Conservation (phyloP, 2,329 filamentous ascomycete species). For the Claviceps capensis region DNA sequence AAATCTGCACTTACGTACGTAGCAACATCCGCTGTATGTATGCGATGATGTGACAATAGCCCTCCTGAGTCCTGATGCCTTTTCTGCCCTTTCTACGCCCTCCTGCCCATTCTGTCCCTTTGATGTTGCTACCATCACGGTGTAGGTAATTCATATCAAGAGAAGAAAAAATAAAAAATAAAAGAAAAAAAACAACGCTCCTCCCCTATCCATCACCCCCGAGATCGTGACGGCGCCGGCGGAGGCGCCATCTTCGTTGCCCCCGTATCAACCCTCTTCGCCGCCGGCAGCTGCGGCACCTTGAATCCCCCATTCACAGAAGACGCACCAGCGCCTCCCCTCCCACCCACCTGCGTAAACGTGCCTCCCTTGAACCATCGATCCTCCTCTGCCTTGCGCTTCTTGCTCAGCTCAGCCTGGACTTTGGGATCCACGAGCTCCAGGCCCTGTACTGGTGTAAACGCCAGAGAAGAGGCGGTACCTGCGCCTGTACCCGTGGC, state of each 20-base stretch:
- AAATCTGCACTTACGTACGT: too few species aligned
- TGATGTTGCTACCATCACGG: too few species aligned
- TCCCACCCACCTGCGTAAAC: slow-evolving; percentile 68
- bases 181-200: too few species aligned
- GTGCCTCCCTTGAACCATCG: slow-evolving; percentile 96
- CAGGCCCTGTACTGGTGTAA: slow-evolving; percentile 86
- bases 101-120: too few species aligned
- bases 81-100: too few species aligned
- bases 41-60: too few species aligned
- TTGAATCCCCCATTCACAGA: slow-evolving; percentile 53
- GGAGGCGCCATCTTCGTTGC: slow-evolving; percentile 23
- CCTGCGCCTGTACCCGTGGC: slow-evolving; percentile 61
- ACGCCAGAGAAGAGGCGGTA: slow-evolving; percentile 77
- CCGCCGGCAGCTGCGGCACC: slow-evolving; percentile 59
- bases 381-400: slow-evolving; percentile 88
- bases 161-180: too few species aligned
- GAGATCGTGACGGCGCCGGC: slow-evolving; percentile 12
- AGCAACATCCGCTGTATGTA: too few species aligned
- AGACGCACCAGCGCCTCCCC: slow-evolving; percentile 29
- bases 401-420: slow-evolving; percentile 73
- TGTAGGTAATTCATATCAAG: too few species aligned
- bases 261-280: slow-evolving; percentile 49
- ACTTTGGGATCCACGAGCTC: slow-evolving; percentile 92
- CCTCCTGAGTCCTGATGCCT: too few species aligned
- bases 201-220: too few species aligned